phyloP scores from a whole-genome alignment of 208 protist genomes.

The Leishmania aethiopica region DNA sequence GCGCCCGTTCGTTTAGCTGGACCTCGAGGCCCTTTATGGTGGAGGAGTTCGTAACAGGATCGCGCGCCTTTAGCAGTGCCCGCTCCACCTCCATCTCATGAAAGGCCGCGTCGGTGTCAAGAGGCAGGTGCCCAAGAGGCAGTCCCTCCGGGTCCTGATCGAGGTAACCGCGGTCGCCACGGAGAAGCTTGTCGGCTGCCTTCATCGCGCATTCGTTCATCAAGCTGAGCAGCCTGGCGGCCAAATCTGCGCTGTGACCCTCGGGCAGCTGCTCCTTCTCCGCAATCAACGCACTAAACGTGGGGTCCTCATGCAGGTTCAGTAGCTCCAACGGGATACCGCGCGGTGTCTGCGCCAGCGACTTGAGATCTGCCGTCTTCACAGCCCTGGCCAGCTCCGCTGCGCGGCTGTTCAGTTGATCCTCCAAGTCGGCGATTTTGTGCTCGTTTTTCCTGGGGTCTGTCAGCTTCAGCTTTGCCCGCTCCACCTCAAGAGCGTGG shows the following conservation, averaged over 20 bases:
- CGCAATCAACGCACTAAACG: constrained; percentile 52
- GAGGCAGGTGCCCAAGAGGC: constrained; percentile 41
- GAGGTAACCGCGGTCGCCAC: constrained; percentile 71
- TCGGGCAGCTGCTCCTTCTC: constrained; percentile 42
- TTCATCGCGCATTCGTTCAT: constrained; percentile 53
- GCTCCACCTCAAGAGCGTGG: constrained; percentile 58
- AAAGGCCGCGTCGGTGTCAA: constrained; percentile 70
- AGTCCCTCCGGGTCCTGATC: constrained; percentile 72
- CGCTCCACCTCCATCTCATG: constrained; percentile 67
- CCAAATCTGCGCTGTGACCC: constrained; percentile 16
- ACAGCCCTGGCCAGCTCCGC: constrained; percentile 52
- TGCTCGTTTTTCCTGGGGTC: constrained; percentile 54
- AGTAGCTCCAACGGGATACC: constrained; percentile 76
- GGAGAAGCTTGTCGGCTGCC: constrained; percentile 51
- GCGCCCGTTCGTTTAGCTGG: constrained; percentile 60
- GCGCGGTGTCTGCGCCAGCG: constrained; percentile 40
- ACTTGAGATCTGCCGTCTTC: constrained; percentile 56
- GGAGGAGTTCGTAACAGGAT: constrained; percentile 49
- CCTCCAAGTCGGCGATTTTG: constrained; percentile 59
- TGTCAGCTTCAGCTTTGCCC: constrained; percentile 56
- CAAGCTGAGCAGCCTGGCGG: constrained; percentile 26
- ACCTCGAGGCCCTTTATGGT: constrained; percentile 64
- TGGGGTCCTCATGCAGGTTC: constrained; percentile 56
- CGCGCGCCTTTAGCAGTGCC: constrained; percentile 49
- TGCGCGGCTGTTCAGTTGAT: constrained; percentile 51